Conservation (phyloP, 139 green algal genomes). For the Chlamydomonas incerta region DNA sequence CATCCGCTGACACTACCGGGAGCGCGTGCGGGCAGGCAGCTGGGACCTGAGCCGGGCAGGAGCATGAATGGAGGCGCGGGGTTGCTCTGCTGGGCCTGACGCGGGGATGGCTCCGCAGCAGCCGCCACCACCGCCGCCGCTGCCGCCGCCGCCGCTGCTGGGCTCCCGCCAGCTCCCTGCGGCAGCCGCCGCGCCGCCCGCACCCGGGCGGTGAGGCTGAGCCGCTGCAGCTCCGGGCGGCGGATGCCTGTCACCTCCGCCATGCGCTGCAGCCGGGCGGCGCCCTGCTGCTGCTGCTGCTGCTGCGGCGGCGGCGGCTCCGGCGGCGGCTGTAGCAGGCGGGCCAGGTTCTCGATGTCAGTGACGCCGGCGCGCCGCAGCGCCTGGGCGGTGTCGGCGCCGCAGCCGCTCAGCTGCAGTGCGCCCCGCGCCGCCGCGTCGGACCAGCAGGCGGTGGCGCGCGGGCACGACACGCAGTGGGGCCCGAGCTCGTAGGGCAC, state of each 20-base stretch:
- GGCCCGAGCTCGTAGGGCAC: constrained; percentile 16
- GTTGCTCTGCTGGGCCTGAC: no score
- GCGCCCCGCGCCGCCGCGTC: background rate
- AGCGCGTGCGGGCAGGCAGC: background rate
- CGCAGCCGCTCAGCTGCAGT: constrained; percentile 8
- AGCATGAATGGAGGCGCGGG: background rate
- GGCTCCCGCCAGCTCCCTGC: no score
- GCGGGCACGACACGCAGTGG: background rate
- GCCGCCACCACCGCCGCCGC: no score
- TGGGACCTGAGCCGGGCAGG: constrained; percentile 1
- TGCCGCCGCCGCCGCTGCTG: background rate
- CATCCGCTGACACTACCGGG: no score
- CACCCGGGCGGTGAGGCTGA: background rate
- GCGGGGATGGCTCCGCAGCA: no score
- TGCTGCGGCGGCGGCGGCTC: no score
- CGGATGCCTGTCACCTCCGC: background rate
- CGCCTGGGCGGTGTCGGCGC: background rate
- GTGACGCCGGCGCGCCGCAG: constrained; percentile 2
- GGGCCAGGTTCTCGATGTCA: constrained; percentile 26
- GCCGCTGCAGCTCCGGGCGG: background rate
- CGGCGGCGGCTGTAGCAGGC: background rate
- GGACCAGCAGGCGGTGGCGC: background rate
- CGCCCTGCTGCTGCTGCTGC: background rate
- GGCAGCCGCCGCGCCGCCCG: background rate
- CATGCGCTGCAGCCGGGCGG: background rate